Base-by-base conservation (phyloP, 2,329 filamentous ascomycete species). In the Fusarium scirpi region DNA sequence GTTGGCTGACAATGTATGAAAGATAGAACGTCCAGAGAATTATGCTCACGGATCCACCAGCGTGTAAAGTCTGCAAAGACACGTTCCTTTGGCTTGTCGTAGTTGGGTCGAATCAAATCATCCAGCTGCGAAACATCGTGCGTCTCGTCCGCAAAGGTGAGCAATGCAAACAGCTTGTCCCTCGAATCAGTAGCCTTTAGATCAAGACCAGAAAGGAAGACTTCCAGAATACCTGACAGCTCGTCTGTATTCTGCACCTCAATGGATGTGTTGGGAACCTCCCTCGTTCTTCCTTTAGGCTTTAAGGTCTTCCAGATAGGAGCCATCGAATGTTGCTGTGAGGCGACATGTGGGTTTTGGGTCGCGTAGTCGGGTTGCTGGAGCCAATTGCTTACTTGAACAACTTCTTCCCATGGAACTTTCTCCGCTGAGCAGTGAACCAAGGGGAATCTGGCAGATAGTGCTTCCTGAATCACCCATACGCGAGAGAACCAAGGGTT, bases 51-150 rank as follows among this genome's bases (percentile, higher is more conserved):
- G 0, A 72, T 72, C 66, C 70, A 72, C 70, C 69, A 72, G 0
- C 69, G 49, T 3, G 70, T 72, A 8, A 72, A 72, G 1, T 72
- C 70, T 1, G 67, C 63, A 56, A 72, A 72, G 2, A 72, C 70
- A 9, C 49, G 34, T 4, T 62, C 59, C 1, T 43, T 56, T 0
- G 62, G 32, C 13, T 72, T 72, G 22, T 70, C 66, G 6, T 72
- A 72, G 5, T 72, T 70, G 0, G 70, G 70, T 2, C 62, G 40
- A 2, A 72, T 60, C 6, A 72, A 12, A 2, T 68, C 54, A 13
- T 72, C 70, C 12, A 72, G 29, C 3, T 53, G 29, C 0, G 44
- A 30, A 6, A 54, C 15, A 1, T 57, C 52, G 4, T 67, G 62
- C 3, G 70, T 72, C 22, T 72, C 70, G 0, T 70, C 54, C 0